Evolutionary conservation across 768 basidiomycete genomes (phyloP).

Genomic region (Leccinum imitatum): DNA sequence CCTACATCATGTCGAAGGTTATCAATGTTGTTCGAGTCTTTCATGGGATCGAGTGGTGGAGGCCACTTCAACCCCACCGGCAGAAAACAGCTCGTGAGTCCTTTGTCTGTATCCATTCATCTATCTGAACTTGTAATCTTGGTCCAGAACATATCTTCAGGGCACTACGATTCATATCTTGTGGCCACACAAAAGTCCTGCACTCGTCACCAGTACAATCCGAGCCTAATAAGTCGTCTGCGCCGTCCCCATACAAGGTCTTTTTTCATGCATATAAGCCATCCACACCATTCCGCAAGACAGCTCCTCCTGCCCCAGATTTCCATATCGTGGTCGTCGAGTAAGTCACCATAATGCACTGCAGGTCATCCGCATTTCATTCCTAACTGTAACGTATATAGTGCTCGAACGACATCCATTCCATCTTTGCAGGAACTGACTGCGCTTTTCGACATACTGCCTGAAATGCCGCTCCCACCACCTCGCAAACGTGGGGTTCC

Average conservation of each 20-base stretch:
- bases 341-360: slow-evolving; percentile 43
- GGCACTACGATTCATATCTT: slow-evolving; percentile 69
- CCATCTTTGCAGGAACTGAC: slow-evolving; percentile 79
- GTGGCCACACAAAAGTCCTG: slow-evolving; percentile 53
- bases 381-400: slow-evolving; percentile 32
- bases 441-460: slow-evolving; percentile 67
- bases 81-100: slow-evolving; percentile 55
- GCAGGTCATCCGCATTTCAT: background rate
- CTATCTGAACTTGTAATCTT: slow-evolving; percentile 1
- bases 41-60: slow-evolving; percentile 57
- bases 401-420: slow-evolving; percentile 79
- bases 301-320: slow-evolving; percentile 74
- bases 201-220: slow-evolving; percentile 25
- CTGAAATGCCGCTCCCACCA: slow-evolving; percentile 58
- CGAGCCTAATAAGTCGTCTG: background rate
- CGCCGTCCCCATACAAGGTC: slow-evolving; percentile 51
- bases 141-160: slow-evolving; percentile 62
- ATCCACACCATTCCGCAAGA: slow-evolving; percentile 78
- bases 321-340: slow-evolving; percentile 85
- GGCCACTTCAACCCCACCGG: slow-evolving; percentile 50
- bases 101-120: background rate
- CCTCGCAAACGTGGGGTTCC: slow-evolving; percentile 42
- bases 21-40: slow-evolving; percentile 6
- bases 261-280: slow-evolving; percentile 96
- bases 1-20: slow-evolving; percentile 6